A percentile compares a stretch with the other conserved stretches of the same genome.
These are phyloP conservation scores for Mycocentrospora acerina DNA, from an alignment of 2,329 filamentous ascomycete species.

Conservation along the genomic window DNA sequence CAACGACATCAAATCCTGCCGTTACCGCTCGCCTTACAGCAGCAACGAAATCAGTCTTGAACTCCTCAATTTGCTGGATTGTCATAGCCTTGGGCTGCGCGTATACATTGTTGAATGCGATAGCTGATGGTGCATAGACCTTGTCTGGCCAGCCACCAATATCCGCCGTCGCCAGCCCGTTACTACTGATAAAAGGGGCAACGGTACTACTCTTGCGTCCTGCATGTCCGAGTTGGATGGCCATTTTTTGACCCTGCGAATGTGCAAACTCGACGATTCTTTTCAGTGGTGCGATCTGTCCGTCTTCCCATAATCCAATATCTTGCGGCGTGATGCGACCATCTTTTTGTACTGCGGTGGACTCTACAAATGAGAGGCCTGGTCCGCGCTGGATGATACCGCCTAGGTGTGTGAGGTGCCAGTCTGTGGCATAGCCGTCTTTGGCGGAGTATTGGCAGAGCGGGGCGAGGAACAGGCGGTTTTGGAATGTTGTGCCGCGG, in stretches of 20 bases:
- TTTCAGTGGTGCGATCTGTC: slow-evolving; percentile 15
- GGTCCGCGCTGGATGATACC: slow-evolving; percentile 22
- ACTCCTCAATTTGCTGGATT: too few relatives aligned
- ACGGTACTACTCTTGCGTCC: slow-evolving; percentile 19
- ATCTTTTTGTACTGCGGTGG: slow-evolving; percentile 16
- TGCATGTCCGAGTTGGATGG: slow-evolving; percentile 22
- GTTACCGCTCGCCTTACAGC: too few relatives aligned
- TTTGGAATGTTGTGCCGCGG: slow-evolving; percentile 14
- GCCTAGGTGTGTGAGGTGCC: slow-evolving; percentile 20
- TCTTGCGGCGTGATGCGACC: slow-evolving; percentile 18
- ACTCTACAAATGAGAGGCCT: slow-evolving; percentile 20
- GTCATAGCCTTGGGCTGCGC: too few relatives aligned
- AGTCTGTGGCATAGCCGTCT: slow-evolving; percentile 20
- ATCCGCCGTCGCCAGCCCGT: slow-evolving; percentile 7
- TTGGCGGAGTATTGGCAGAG: slow-evolving; percentile 22
- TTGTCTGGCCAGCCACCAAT: slow-evolving; percentile 23
- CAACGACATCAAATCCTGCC: too few relatives aligned
- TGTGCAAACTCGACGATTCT: slow-evolving; percentile 18
- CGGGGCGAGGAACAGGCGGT: slow-evolving; percentile 22
- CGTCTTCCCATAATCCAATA: slow-evolving; percentile 17
- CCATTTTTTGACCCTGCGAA: slow-evolving; percentile 6
- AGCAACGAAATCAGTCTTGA: too few relatives aligned
- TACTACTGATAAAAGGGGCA: slow-evolving; percentile 10
- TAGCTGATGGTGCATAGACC: slow-evolving; percentile 17
- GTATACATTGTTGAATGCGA: slow-evolving; percentile 6